Conservation (phyloP, 257 asterid species). For the Anisodus acutangulus region DNA sequence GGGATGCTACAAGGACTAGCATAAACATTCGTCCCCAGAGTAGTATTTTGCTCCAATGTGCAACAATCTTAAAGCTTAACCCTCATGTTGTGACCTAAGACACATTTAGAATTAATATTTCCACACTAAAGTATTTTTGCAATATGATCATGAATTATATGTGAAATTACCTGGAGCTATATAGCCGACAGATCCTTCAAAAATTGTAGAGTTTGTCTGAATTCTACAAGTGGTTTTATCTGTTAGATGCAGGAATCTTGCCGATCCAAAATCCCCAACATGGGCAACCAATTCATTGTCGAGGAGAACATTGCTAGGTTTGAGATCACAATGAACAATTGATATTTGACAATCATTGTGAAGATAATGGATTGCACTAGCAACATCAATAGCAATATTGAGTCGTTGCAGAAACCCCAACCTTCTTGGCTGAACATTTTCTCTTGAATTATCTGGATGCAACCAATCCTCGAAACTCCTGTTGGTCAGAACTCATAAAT, state of each 20-base stretch:
- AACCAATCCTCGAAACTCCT: constrained; percentile 46
- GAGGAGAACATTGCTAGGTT: constrained; percentile 48
- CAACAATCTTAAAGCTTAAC: no score
- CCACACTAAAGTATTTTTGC: neutral
- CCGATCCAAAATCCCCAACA: constrained; percentile 49
- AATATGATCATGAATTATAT: neutral
- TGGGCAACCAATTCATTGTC: constrained; percentile 39
- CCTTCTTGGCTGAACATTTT: neutral
- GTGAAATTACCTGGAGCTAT: constrained; percentile 35
- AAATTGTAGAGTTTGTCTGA: constrained; percentile 28
- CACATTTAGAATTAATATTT: no score
- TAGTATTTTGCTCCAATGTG: no score
- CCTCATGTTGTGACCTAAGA: no score
- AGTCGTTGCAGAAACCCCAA: constrained; percentile 34
- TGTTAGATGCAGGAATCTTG: constrained; percentile 33
- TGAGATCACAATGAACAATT: constrained; percentile 45
- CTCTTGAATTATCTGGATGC: constrained; percentile 26
- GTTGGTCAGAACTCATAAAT: constrained; percentile 38
- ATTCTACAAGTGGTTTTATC: neutral
- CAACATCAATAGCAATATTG: constrained; percentile 43
- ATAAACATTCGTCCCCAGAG: no score
- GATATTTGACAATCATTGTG: constrained; percentile 34
- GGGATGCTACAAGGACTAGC: no score
- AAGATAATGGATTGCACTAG: constrained; percentile 38
- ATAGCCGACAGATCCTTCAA: constrained; percentile 43